A percentile compares a stretch with the other conserved stretches of the same genome.
phyloP scores from a whole-genome alignment of 768 basidiomycete genomes.

The Pholiota molesta region DNA sequence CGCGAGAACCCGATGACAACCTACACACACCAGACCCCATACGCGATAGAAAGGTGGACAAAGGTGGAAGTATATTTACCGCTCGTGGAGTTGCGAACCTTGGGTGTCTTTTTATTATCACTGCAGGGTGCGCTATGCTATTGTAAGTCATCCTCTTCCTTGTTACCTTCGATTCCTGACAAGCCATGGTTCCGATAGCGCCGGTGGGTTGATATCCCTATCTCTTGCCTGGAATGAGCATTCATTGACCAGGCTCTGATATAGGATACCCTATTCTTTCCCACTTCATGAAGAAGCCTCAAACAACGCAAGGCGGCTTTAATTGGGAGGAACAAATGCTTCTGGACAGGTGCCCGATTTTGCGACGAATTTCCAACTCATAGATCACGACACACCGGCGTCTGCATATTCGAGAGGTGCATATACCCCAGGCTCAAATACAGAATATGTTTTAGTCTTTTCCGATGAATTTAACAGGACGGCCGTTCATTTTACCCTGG shows the following conservation, averaged over 20 bases:
- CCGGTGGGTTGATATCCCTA: conserved; percentile 28
- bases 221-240: neutral
- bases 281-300: conserved; percentile 36
- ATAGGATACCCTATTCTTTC: conserved; percentile 46
- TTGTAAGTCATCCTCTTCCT: conserved; percentile 41
- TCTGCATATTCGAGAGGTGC: conserved; percentile 48
- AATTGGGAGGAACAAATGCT: conserved; percentile 69
- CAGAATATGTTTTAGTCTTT: conserved; percentile 54
- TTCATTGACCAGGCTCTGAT: neutral
- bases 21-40: conserved; percentile 60
- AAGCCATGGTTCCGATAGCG: conserved; percentile 25
- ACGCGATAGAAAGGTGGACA: conserved; percentile 50
- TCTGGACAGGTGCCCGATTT: conserved; percentile 63
- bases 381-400: conserved; percentile 71
- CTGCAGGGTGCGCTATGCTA: conserved; percentile 38
- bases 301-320: conserved; percentile 47
- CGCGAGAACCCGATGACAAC: conserved; percentile 52
- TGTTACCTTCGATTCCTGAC: neutral
- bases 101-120: conserved; percentile 57
- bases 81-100: conserved; percentile 59
- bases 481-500: conserved; percentile 65
- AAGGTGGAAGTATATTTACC: conserved; percentile 58
- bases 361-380: conserved; percentile 54
- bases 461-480: conserved; percentile 68
- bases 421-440: conserved; percentile 44